Conservation (phyloP, 371 early-diverging fungal genomes). For the Mortierella polycephala region DNA sequence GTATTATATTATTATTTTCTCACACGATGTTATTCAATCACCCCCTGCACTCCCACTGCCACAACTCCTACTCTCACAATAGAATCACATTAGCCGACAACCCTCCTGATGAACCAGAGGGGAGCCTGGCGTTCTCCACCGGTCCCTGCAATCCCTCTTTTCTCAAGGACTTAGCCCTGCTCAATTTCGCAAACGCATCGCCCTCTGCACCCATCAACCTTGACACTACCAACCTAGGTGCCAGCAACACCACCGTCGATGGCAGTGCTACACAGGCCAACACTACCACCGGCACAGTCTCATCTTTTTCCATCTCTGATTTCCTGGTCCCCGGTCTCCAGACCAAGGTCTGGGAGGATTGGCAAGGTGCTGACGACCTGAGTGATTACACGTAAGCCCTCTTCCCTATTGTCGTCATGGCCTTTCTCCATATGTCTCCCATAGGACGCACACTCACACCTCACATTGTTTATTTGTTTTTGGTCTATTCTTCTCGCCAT, state of each 20-base stretch:
- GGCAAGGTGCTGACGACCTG: slow-evolving; percentile 44
- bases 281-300: neutral
- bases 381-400: slow-evolving; percentile 40
- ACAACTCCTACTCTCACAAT: no score
- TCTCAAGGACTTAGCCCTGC: slow-evolving; percentile 40
- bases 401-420: neutral
- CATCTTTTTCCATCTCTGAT: slow-evolving; percentile 48
- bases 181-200: slow-evolving; percentile 8
- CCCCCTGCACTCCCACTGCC: neutral
- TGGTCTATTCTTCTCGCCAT: neutral
- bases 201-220: neutral
- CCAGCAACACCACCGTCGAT: neutral
- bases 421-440: neutral
- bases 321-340: slow-evolving; percentile 50
- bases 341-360: slow-evolving; percentile 53
- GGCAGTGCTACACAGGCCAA: neutral
- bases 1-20: neutral
- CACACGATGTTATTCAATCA: neutral
- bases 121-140: slow-evolving; percentile 39
- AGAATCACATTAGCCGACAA: slow-evolving; percentile 51
- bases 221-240: slow-evolving; percentile 4
- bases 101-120: slow-evolving; percentile 51
- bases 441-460: neutral
- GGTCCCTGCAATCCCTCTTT: slow-evolving; percentile 25
- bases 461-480: neutral